These are phyloP conservation scores for Aspergillus piperis DNA, from an alignment of 2,329 filamentous ascomycete genomes.

Conservation along the genomic window DNA sequence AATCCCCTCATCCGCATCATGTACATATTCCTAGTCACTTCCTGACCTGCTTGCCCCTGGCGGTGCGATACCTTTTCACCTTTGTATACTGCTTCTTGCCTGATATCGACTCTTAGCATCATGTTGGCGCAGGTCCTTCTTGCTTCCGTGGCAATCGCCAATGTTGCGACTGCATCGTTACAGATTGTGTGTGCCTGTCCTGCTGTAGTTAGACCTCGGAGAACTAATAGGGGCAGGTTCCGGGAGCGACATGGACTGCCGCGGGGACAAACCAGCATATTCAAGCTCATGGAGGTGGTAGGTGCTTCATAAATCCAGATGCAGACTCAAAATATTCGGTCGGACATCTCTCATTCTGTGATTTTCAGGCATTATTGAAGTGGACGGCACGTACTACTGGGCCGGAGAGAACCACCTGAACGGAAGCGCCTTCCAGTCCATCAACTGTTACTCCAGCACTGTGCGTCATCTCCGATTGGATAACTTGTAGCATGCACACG, in stretches of 20 bases:
- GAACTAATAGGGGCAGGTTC: slow-evolving; percentile 26
- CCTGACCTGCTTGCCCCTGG: not conserved
- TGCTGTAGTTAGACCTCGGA: no score
- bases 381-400: slow-evolving; percentile 63
- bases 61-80: not conserved
- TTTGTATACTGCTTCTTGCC: not conserved
- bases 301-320: not conserved
- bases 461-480: slow-evolving; percentile 11
- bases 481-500: not conserved
- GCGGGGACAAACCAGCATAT: slow-evolving; percentile 55
- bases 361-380: slow-evolving; percentile 52
- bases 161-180: slow-evolving; percentile 1
- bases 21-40: not conserved
- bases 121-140: not conserved
- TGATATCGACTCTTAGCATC: not conserved
- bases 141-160: not conserved
- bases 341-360: not conserved
- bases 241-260: slow-evolving; percentile 52
- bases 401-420: slow-evolving; percentile 70
- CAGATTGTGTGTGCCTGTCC: slow-evolving; percentile 6
- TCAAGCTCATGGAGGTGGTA: slow-evolving; percentile 66
- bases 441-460: slow-evolving; percentile 68
- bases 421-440: slow-evolving; percentile 62
- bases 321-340: no score
- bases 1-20: not conserved